Percentiles rank a stretch among this genome's conserved stretches.
Conservation (phyloP, 495 filamentous ascomycete species). For the Clohesyomyces aquaticus region DNA sequence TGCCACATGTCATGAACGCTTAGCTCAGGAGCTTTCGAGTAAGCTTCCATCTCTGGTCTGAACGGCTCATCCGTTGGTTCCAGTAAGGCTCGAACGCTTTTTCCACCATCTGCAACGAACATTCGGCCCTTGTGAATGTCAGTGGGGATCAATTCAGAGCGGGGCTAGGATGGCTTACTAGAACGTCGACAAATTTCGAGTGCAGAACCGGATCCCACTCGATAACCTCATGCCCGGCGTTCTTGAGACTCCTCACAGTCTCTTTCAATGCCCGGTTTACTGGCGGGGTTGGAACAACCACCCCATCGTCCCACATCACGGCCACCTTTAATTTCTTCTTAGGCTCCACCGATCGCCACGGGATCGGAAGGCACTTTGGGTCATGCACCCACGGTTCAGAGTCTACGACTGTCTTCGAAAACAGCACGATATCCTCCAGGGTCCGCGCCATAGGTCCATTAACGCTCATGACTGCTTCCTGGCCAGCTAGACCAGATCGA, state of each 20-base stretch:
- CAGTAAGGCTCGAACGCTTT: slow-evolving; percentile 40
- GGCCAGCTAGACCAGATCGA: slow-evolving; percentile 40
- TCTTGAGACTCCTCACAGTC: slow-evolving; percentile 35
- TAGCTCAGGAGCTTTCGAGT: slow-evolving; percentile 40
- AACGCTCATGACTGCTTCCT: slow-evolving; percentile 54
- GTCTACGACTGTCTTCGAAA: slow-evolving; percentile 58
- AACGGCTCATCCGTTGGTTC: slow-evolving; percentile 43
- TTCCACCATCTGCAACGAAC: slow-evolving; percentile 49
- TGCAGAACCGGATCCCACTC: slow-evolving; percentile 39
- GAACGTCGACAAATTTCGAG: slow-evolving; percentile 30
- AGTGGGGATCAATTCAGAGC: background rate
- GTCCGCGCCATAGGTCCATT: slow-evolving; percentile 60
- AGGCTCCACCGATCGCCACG: slow-evolving; percentile 48
- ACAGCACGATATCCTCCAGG: slow-evolving; percentile 53
- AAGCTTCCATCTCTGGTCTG: slow-evolving; percentile 42
- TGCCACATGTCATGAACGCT: slow-evolving; percentile 46
- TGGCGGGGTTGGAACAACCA: slow-evolving; percentile 35
- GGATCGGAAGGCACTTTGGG: slow-evolving; percentile 54
- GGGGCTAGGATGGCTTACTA: slow-evolving; percentile 22
- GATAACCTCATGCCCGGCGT: slow-evolving; percentile 41
- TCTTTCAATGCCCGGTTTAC: slow-evolving; percentile 36
- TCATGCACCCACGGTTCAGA: slow-evolving; percentile 56
- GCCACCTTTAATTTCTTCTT: slow-evolving; percentile 48
- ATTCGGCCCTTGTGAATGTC: slow-evolving; percentile 33
- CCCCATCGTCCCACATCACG: slow-evolving; percentile 37